These are phyloP conservation scores for Leptomonas pyrrhocoris DNA, from an alignment of 208 protist species.

Conservation along the genomic window DNA sequence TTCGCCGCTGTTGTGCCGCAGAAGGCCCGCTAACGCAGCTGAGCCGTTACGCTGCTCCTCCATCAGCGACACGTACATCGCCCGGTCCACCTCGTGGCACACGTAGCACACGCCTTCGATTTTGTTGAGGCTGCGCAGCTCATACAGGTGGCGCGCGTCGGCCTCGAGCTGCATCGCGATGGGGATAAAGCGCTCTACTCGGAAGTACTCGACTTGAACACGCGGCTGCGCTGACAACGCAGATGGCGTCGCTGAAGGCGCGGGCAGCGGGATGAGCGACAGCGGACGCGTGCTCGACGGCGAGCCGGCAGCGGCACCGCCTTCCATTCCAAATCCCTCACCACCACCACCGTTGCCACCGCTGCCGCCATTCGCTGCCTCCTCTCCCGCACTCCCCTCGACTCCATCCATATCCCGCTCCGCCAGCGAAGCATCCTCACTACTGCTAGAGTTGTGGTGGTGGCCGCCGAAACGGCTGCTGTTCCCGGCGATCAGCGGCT, in stretches of 20 bases:
- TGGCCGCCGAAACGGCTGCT: too few relatives aligned
- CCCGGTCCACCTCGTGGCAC: slow-evolving; percentile 71
- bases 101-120: slow-evolving; percentile 85
- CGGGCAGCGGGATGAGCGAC: slow-evolving; percentile 4
- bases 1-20: slow-evolving; percentile 3
- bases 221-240: slow-evolving; percentile 10
- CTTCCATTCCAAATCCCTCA: too few relatives aligned
- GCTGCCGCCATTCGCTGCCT: slow-evolving; percentile 6
- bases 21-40: slow-evolving; percentile 11
- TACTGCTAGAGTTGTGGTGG: too few relatives aligned
- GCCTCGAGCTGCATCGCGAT: slow-evolving; percentile 90
- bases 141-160: slow-evolving; percentile 83
- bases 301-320: too few relatives aligned
- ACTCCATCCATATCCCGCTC: too few relatives aligned
- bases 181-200: slow-evolving; percentile 87
- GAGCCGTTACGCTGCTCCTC: slow-evolving; percentile 43
- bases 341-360: too few relatives aligned
- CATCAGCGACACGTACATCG: slow-evolving; percentile 67
- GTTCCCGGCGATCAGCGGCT: slow-evolving; percentile 41
- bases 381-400: background rate
- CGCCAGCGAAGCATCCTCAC: too few relatives aligned
- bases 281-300: background rate
- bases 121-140: slow-evolving; percentile 72
- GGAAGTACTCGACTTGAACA: slow-evolving; percentile 73
- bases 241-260: background rate